phyloP scores from a whole-genome alignment of 495 filamentous ascomycete species.

The Tuber borchii region DNA sequence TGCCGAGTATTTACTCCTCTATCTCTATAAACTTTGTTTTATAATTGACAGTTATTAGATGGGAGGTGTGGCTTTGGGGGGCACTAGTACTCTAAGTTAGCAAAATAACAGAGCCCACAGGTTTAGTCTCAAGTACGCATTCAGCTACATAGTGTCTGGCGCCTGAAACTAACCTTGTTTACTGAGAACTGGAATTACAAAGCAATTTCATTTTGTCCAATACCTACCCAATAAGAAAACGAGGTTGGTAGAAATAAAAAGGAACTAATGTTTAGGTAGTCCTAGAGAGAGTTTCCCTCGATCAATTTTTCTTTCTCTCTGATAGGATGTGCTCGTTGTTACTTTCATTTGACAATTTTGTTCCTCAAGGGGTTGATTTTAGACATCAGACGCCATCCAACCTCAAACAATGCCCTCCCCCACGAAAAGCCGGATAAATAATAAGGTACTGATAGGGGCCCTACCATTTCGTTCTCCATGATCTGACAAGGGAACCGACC shows the following conservation, averaged over 20 bases:
- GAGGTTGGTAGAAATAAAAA: not conserved
- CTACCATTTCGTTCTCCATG: not conserved
- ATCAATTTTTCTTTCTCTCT: not conserved
- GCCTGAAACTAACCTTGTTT: not conserved
- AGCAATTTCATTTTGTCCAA: not conserved
- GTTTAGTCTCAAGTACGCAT: not conserved
- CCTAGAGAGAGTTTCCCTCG: not conserved
- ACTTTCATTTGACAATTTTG: not conserved
- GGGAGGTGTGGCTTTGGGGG: not conserved
- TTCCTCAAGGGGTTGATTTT: not conserved
- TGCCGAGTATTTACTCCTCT: not conserved
- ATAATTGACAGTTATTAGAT: not conserved
- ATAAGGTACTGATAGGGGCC: not conserved
- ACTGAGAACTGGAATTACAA: not conserved
- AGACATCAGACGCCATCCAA: not conserved
- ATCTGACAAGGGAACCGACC: not conserved
- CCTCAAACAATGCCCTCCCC: not conserved
- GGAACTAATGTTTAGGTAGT: not conserved
- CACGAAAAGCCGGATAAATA: not conserved
- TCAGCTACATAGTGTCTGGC: not conserved
- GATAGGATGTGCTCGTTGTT: no score
- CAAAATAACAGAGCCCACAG: no score
- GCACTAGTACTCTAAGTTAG: not conserved
- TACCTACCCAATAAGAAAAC: not conserved
- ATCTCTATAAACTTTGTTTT: not conserved